A percentile compares a stretch with the other conserved stretches of the same genome.
phyloP scores from a whole-genome alignment of 257 asterid genomes.

The Leonotis leonurus region DNA sequence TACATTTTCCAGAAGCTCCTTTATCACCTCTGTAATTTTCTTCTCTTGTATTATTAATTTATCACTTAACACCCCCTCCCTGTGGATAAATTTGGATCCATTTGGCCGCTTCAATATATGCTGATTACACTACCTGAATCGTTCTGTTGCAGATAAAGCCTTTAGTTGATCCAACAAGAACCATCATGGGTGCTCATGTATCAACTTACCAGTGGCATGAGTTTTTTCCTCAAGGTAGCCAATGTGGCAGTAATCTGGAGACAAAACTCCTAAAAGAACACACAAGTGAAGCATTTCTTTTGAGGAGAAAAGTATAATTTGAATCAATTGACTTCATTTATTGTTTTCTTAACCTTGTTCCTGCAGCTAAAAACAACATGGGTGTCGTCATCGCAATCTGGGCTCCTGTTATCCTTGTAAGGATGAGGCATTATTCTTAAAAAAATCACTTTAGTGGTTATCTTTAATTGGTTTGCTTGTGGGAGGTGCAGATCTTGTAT shows the following conservation, averaged over 20 bases:
- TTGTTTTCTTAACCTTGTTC: constrained; percentile 6
- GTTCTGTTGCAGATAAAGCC: constrained; percentile 69
- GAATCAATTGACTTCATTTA: constrained; percentile 1
- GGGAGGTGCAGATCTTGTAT: neutral
- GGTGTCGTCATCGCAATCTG: constrained; percentile 94
- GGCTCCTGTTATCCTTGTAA: constrained; percentile 94
- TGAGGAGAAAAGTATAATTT: neutral
- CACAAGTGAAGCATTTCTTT: neutral
- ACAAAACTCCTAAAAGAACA: neutral
- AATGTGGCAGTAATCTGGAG: constrained; percentile 14
- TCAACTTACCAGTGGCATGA: constrained; percentile 82
- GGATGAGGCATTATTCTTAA: neutral
- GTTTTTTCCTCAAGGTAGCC: constrained; percentile 85
- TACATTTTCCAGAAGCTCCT: too few species aligned
- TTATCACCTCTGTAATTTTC: too few species aligned
- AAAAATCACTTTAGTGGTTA: neutral
- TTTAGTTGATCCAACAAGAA: constrained; percentile 72
- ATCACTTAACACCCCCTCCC: neutral
- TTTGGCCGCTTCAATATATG: neutral
- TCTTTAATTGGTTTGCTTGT: constrained; percentile 8
- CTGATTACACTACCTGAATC: constrained; percentile 8
- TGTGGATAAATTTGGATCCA: neutral
- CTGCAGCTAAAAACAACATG: constrained; percentile 88
- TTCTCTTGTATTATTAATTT: too few species aligned
- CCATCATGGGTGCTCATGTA: constrained; percentile 68